Percentiles rank a stretch among this genome's conserved stretches.
These are phyloP conservation scores for Pseudogymnoascus sp. DNA, from an alignment of 2,329 filamentous ascomycete species.

Conservation along the genomic window DNA sequence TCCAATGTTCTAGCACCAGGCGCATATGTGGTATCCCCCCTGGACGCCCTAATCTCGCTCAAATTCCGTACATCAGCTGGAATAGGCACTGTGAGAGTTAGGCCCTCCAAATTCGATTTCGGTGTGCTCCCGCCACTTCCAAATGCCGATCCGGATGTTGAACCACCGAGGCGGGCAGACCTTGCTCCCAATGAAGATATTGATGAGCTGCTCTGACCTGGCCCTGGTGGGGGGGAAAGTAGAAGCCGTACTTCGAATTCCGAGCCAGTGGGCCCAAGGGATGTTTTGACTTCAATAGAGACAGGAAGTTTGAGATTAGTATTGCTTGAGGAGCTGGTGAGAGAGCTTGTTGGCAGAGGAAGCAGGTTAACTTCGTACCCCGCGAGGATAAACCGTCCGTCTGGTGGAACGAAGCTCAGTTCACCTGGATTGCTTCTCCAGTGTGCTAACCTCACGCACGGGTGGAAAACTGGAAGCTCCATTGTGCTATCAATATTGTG, in stretches of 20 bases:
- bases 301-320: conserved; percentile 75
- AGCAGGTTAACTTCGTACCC: conserved; percentile 92
- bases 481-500: conserved; percentile 68
- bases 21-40: conserved; percentile 77
- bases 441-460: conserved; percentile 80
- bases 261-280: conserved; percentile 63
- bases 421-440: conserved; percentile 88
- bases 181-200: conserved; percentile 38
- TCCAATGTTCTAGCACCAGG: conserved; percentile 66
- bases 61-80: conserved; percentile 74
- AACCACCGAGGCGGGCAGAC: conserved; percentile 32
- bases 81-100: conserved; percentile 71
- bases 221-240: conserved; percentile 57
- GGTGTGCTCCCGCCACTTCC: conserved; percentile 30
- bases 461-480: conserved; percentile 89
- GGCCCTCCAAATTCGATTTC: conserved; percentile 62
- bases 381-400: conserved; percentile 86
- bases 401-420: conserved; percentile 91
- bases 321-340: conserved; percentile 40
- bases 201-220: conserved; percentile 32
- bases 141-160: conserved; percentile 41
- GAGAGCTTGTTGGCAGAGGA: conserved; percentile 41
- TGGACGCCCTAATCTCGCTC: conserved; percentile 70
- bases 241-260: conserved; percentile 85
- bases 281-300: conserved; percentile 72